phyloP scores from a whole-genome alignment of 2,329 filamentous ascomycete genomes.

The Alternaria burnsii region DNA sequence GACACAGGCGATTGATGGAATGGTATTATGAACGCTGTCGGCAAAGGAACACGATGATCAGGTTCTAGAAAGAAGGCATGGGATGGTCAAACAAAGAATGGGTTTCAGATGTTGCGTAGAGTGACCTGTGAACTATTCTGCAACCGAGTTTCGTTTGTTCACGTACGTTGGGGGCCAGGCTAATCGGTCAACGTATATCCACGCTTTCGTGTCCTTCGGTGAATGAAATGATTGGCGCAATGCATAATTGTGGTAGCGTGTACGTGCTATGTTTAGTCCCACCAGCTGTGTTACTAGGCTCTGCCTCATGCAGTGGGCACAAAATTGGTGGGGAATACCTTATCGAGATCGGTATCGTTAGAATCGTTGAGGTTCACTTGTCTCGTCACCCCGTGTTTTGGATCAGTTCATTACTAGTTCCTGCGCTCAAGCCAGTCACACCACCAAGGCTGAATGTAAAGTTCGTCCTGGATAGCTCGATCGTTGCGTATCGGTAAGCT shows the following conservation, averaged over 20 bases:
- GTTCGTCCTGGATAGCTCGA: neutral
- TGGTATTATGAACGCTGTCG: neutral
- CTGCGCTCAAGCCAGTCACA: neutral
- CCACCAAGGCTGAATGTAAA: neutral
- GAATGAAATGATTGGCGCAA: neutral
- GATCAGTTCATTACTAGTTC: neutral
- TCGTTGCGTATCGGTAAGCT: neutral
- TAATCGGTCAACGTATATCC: neutral
- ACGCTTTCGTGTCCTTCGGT: neutral
- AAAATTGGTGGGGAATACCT: neutral
- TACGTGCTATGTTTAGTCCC: neutral
- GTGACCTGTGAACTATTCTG: neutral
- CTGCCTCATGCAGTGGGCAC: neutral
- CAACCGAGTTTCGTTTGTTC: neutral
- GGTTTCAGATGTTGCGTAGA: neutral
- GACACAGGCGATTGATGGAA: neutral
- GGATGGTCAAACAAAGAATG: neutral
- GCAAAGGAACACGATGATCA: neutral
- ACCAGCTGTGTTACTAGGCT: slow-evolving; percentile 1
- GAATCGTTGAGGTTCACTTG: neutral
- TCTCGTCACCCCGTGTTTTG: neutral
- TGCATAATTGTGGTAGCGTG: neutral
- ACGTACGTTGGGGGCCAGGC: neutral
- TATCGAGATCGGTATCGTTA: slow-evolving; percentile 1
- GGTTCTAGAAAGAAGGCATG: neutral